Percentiles rank a stretch among this genome's conserved stretches.
These are phyloP conservation scores for Mangifera indica DNA, from an alignment of 345 rosid genomes.

Conservation along the genomic window DNA sequence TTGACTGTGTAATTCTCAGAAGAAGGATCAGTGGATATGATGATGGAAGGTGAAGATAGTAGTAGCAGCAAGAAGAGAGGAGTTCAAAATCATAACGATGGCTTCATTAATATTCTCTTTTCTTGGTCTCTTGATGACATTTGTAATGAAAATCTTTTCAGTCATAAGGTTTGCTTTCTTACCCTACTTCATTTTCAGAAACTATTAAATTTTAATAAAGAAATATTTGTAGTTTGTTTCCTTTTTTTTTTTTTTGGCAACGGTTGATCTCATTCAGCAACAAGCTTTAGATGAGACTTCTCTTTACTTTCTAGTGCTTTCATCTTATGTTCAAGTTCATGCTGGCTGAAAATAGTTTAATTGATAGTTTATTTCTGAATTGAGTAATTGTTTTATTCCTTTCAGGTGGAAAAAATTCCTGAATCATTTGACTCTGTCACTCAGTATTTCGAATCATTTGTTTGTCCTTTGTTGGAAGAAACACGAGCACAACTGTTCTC, in stretches of 20 bases:
- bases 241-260: too few relatives aligned
- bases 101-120: slow-evolving; percentile 19
- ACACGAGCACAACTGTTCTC: slow-evolving; percentile 36
- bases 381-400: not conserved
- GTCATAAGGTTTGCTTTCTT: slow-evolving; percentile 31
- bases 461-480: slow-evolving; percentile 3
- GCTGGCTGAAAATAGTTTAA: not conserved
- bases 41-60: not conserved
- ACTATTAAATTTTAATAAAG: too few relatives aligned
- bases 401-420: slow-evolving; percentile 25
- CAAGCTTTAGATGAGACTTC: too few relatives aligned
- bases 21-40: too few relatives aligned
- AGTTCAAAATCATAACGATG: not conserved
- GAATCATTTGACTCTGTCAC: slow-evolving; percentile 24
- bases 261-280: too few relatives aligned
- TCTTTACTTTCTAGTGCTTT: not conserved
- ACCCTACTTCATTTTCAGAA: too few relatives aligned
- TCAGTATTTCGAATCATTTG: slow-evolving; percentile 31
- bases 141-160: slow-evolving; percentile 30
- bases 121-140: slow-evolving; percentile 46
- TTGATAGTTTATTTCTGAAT: not conserved
- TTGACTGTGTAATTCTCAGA: too few relatives aligned
- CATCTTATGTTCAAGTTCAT: not conserved
- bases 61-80: slow-evolving; percentile 5
- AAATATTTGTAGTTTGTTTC: too few relatives aligned